These are phyloP conservation scores for Volvox carteri DNA, from an alignment of 163 green algal species.

Conservation along the genomic window DNA sequence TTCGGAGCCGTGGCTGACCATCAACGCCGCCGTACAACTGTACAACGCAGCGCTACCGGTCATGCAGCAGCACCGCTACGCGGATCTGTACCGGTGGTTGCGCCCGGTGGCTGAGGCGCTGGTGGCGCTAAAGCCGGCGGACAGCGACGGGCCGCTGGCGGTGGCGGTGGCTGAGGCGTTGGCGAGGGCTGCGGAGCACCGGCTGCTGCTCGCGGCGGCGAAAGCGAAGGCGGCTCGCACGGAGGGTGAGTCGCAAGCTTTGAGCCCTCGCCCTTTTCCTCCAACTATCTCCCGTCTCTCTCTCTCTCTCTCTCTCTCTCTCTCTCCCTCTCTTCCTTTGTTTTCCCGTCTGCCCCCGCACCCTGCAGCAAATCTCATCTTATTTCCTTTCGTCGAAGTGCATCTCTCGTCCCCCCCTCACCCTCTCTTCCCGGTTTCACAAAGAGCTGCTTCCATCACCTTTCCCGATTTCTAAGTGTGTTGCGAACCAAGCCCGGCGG, in stretches of 20 bases:
- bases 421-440: too few species aligned
- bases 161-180: slow-evolving; percentile 67
- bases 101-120: slow-evolving; percentile 42
- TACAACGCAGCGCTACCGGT: slow-evolving; percentile 74
- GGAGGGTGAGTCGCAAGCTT: background rate
- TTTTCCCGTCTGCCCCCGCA: too few species aligned
- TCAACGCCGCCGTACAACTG: slow-evolving; percentile 66
- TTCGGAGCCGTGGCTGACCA: slow-evolving; percentile 67
- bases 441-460: too few species aligned
- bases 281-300: background rate
- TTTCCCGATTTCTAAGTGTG: too few species aligned
- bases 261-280: background rate
- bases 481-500: too few species aligned
- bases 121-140: slow-evolving; percentile 7
- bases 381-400: too few species aligned
- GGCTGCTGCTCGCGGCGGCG: slow-evolving; percentile 62
- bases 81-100: slow-evolving; percentile 51
- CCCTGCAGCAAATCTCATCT: too few species aligned
- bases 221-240: slow-evolving; percentile 29
- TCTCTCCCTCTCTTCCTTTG: too few species aligned
- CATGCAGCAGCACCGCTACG: slow-evolving; percentile 67
- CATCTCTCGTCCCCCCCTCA: too few species aligned
- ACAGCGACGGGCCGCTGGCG: slow-evolving; percentile 56
- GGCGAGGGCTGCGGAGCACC: slow-evolving; percentile 69
- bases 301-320: background rate